Percentiles rank a stretch among this genome's conserved stretches.
These are phyloP conservation scores for Chenopodium suecicum DNA, from an alignment of 148 eudicot species.

Conservation along the genomic window DNA sequence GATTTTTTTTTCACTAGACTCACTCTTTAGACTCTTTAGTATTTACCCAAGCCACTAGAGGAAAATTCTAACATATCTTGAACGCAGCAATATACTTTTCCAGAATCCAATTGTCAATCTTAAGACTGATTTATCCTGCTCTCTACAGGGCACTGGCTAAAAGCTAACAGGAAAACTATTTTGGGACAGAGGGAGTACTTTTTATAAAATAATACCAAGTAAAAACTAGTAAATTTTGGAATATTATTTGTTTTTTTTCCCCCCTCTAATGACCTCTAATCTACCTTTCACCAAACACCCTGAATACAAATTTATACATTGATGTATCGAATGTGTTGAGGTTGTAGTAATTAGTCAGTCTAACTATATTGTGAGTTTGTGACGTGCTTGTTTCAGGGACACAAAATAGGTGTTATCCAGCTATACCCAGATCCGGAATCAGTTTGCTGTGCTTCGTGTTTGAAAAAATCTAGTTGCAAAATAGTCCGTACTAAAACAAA, in stretches of 20 bases:
- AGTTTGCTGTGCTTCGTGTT: slow-evolving; percentile 38
- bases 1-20: neutral
- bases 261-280: neutral
- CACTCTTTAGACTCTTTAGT: neutral
- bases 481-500: slow-evolving; percentile 63
- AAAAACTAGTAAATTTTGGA: neutral
- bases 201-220: neutral
- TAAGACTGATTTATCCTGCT: too few species aligned
- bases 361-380: slow-evolving; percentile 3
- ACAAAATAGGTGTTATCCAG: slow-evolving; percentile 26
- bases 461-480: slow-evolving; percentile 45
- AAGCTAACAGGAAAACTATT: neutral
- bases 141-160: neutral
- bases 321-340: neutral
- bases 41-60: neutral
- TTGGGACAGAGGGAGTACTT: neutral
- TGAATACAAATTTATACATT: neutral
- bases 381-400: slow-evolving; percentile 33
- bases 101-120: neutral
- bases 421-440: slow-evolving; percentile 37
- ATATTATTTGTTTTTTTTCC: neutral
- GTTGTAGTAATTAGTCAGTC: neutral
- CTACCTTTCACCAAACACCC: neutral
- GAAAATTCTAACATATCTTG: neutral
- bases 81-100: neutral